Percentiles rank a stretch among this genome's conserved stretches.
Evolutionary conservation across 1,284 basidiomycete genomes (phyloP).

Genomic region (Ceratobasidium sp.): DNA sequence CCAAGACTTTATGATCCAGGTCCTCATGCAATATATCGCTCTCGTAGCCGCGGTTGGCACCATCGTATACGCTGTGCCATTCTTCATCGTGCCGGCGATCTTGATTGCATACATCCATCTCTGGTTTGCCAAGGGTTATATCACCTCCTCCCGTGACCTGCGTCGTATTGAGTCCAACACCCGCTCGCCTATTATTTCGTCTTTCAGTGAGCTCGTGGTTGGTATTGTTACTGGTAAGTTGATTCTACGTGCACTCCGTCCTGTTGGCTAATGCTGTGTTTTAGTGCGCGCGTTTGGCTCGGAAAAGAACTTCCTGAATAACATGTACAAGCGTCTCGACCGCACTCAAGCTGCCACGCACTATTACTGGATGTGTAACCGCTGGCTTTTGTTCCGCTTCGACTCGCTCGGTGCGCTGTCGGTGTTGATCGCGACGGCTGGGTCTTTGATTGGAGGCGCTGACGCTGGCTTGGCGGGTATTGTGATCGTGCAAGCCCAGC

Average conservation of each 20-base stretch:
- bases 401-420: conserved; percentile 73
- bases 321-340: conserved; percentile 33
- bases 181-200: conserved; percentile 39
- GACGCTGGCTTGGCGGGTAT: conserved; percentile 11
- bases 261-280: too few species aligned
- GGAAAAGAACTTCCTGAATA: conserved; percentile 19
- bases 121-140: conserved; percentile 28
- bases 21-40: background rate
- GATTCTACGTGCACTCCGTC: background rate
- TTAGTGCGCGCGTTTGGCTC: conserved; percentile 36
- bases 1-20: conserved; percentile 26
- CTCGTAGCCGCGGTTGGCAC: conserved; percentile 14
- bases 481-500: conserved; percentile 19
- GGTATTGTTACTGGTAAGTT: conserved; percentile 11
- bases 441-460: conserved; percentile 9
- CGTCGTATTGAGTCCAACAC: conserved; percentile 36
- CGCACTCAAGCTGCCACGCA: conserved; percentile 33
- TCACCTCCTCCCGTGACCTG: conserved; percentile 29
- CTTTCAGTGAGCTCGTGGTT: conserved; percentile 29
- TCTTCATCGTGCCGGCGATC: conserved; percentile 23
- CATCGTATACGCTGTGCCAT: conserved; percentile 31
- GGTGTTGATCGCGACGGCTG: conserved; percentile 70
- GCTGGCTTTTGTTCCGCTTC: conserved; percentile 51
- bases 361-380: conserved; percentile 43
- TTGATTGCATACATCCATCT: conserved; percentile 11